Conservation (phyloP, 2,329 filamentous ascomycete genomes). For the Domatiomyces catenatus region DNA sequence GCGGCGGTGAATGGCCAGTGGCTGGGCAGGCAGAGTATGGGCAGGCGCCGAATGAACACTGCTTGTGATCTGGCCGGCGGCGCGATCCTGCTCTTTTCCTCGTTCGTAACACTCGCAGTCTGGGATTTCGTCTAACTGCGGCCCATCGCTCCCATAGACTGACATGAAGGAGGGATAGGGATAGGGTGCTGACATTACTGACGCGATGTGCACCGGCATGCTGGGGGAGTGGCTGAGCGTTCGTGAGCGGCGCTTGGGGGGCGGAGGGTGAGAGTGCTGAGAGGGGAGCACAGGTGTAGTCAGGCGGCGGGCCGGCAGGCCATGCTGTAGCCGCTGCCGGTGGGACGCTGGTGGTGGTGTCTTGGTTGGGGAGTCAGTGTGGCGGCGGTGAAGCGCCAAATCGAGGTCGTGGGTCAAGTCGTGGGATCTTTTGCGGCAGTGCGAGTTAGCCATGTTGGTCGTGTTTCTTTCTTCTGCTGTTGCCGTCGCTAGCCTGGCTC, state of each 20-base stretch:
- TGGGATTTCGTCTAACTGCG: not conserved
- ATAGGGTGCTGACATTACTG: slow-evolving; percentile 16
- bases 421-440: slow-evolving; percentile 16
- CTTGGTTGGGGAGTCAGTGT: not conserved
- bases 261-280: not conserved
- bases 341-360: not conserved
- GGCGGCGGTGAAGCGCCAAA: slow-evolving; percentile 1
- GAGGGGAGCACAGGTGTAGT: not conserved
- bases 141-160: slow-evolving; percentile 10
- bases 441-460: slow-evolving; percentile 10
- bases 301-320: not conserved
- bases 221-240: slow-evolving; percentile 5
- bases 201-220: slow-evolving; percentile 14
- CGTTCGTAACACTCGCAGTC: not conserved
- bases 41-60: not conserved
- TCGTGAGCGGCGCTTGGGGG: not conserved
- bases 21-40: not conserved
- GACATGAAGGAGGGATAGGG: slow-evolving; percentile 18
- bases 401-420: slow-evolving; percentile 11
- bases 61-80: not conserved
- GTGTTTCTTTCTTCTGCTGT: not conserved
- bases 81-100: not conserved
- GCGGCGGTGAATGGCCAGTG: slow-evolving; percentile 20
- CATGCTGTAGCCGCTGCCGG: not conserved
- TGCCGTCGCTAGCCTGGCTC: too few species aligned